A percentile compares a stretch with the other conserved stretches of the same genome.
Conservation (phyloP, 768 basidiomycete genomes). For the Tephrocybe sp. region DNA sequence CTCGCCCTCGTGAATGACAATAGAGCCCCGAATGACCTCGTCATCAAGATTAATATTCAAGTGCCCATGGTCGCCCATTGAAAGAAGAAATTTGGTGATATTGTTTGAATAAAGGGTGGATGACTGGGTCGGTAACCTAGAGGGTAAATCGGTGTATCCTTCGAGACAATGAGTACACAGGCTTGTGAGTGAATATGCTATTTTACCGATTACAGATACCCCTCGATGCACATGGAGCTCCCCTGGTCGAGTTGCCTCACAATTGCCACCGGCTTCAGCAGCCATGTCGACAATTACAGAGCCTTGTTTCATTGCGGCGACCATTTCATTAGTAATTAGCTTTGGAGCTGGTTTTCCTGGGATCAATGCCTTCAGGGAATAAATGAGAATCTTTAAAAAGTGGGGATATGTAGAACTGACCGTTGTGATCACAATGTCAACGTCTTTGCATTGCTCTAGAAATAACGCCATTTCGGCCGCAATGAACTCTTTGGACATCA, state of each 20-base stretch:
- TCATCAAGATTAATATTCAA: slow-evolving; percentile 75
- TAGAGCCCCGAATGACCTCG: slow-evolving; percentile 81
- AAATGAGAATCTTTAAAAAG: neutral
- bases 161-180: slow-evolving; percentile 4
- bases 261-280: slow-evolving; percentile 89
- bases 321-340: slow-evolving; percentile 82
- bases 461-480: slow-evolving; percentile 89
- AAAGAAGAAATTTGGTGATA: slow-evolving; percentile 85
- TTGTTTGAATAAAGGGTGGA: slow-evolving; percentile 92
- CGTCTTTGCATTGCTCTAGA: slow-evolving; percentile 85
- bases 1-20: slow-evolving; percentile 70
- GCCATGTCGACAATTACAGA: slow-evolving; percentile 88
- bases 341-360: slow-evolving; percentile 88
- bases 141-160: slow-evolving; percentile 86
- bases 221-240: slow-evolving; percentile 68
- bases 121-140: slow-evolving; percentile 87
- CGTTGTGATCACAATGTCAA: slow-evolving; percentile 88
- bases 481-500: slow-evolving; percentile 89
- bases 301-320: slow-evolving; percentile 90
- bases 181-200: neutral
- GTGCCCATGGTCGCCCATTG: slow-evolving; percentile 63
- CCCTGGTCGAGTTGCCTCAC: slow-evolving; percentile 79
- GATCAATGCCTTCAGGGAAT: slow-evolving; percentile 61
- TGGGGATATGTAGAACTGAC: slow-evolving; percentile 31
- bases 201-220: slow-evolving; percentile 77